Percentiles rank a stretch among this genome's conserved stretches.
Conservation (phyloP, 331 rosid species). For the Ulmus americana region DNA sequence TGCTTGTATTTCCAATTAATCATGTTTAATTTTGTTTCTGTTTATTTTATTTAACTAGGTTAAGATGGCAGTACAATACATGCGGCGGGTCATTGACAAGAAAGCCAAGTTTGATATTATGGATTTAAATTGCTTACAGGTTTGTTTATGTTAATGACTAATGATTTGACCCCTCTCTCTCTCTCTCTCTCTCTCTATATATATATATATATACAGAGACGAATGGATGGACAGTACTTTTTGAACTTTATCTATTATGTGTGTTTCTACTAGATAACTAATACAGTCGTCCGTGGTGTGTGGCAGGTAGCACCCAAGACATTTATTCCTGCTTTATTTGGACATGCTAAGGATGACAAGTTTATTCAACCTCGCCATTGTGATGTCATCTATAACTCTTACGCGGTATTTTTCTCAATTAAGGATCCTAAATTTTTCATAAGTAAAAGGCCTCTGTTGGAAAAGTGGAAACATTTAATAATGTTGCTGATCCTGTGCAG, state of each 20-base stretch:
- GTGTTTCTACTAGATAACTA: neutral
- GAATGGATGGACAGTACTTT: neutral
- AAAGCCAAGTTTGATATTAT: slow-evolving; percentile 86
- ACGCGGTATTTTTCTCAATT: slow-evolving; percentile 47
- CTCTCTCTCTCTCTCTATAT: neutral
- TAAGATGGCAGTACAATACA: slow-evolving; percentile 82
- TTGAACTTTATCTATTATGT: neutral
- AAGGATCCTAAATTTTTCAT: slow-evolving; percentile 19
- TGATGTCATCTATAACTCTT: slow-evolving; percentile 63
- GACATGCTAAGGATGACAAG: slow-evolving; percentile 85
- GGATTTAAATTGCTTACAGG: slow-evolving; percentile 80
- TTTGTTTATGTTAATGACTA: slow-evolving; percentile 24
- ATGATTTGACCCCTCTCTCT: neutral
- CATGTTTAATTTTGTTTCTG: neutral
- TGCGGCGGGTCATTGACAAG: slow-evolving; percentile 80
- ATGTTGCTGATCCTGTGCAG: slow-evolving; percentile 38
- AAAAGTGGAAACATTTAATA: slow-evolving; percentile 16
- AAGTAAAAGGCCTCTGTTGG: slow-evolving; percentile 18
- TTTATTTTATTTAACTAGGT: slow-evolving; percentile 38
- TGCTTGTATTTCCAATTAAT: slow-evolving; percentile 4
- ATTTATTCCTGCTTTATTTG: slow-evolving; percentile 87
- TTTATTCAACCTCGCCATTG: slow-evolving; percentile 84
- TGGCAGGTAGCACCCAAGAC: slow-evolving; percentile 81
- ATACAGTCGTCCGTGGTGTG: slow-evolving; percentile 10
- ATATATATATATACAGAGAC: neutral